Conservation (phyloP, 179 eudicot species). For the Heliamphora pulchella region DNA sequence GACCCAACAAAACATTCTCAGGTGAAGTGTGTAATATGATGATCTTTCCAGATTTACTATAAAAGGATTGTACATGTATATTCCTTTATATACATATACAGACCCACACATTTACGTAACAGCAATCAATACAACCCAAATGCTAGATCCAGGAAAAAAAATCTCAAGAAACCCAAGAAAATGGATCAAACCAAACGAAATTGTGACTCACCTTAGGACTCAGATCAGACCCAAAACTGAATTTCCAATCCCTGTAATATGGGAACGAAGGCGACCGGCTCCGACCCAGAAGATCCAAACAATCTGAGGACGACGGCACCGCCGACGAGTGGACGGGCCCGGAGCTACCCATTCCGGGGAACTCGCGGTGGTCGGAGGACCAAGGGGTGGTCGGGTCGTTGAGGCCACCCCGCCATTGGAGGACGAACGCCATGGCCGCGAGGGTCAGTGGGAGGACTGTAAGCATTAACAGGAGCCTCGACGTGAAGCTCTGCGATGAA, state of each 20-base stretch:
- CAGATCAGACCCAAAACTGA: conserved; percentile 29
- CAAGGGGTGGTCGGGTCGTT: conserved; percentile 51
- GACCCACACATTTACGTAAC: neutral
- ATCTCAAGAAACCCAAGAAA: conserved; percentile 12
- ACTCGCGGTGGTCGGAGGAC: conserved; percentile 37
- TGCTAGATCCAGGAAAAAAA: conserved; percentile 8
- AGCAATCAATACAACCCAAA: conserved; percentile 5
- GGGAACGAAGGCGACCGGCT: conserved; percentile 41
- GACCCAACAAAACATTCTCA: neutral
- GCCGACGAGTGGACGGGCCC: conserved; percentile 22
- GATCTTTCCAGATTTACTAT: conserved; percentile 4
- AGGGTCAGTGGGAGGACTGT: conserved; percentile 57
- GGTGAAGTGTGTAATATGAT: neutral
- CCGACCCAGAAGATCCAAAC: conserved; percentile 42
- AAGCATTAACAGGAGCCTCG: conserved; percentile 46
- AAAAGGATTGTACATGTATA: neutral
- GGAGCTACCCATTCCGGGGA: conserved; percentile 45
- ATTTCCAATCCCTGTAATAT: conserved; percentile 46
- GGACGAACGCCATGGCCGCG: conserved; percentile 59
- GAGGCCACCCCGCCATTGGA: conserved; percentile 77
- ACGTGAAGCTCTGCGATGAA: conserved; percentile 30
- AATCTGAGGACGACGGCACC: conserved; percentile 37
- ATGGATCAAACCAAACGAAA: neutral
- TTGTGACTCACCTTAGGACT: conserved; percentile 42
- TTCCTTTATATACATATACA: neutral